phyloP scores from a whole-genome alignment of 1,139 yeast genomes.

The Pichia sp. region DNA sequence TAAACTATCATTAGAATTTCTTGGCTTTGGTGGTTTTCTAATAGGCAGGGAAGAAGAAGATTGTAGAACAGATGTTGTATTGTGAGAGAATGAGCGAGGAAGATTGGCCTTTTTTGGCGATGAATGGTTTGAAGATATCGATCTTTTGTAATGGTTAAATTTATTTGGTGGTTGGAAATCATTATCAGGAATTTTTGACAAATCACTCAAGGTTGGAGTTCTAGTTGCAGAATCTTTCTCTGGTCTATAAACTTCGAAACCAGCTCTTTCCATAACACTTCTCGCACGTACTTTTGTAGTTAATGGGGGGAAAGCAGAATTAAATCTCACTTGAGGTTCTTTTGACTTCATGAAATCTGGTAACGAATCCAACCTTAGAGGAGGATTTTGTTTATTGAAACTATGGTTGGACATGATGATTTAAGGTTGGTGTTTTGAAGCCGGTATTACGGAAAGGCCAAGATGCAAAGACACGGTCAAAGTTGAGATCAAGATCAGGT shows the following conservation, averaged over 20 bases:
- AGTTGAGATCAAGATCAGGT: neutral
- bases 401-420: neutral
- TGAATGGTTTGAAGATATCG: neutral
- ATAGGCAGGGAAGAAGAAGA: neutral
- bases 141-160: constrained; percentile 4
- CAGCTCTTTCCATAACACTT: constrained; percentile 60
- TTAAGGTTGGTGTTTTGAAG: neutral
- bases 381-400: neutral
- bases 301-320: constrained; percentile 47
- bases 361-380: constrained; percentile 21
- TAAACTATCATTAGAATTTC: neutral
- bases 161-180: constrained; percentile 9
- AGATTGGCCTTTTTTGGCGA: neutral
- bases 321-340: constrained; percentile 27
- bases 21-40: neutral
- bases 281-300: constrained; percentile 43
- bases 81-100: constrained; percentile 7
- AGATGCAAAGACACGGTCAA: neutral
- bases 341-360: constrained; percentile 28
- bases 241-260: constrained; percentile 44
- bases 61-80: neutral
- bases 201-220: constrained; percentile 4
- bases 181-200: neutral
- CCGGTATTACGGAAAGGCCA: neutral
- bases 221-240: constrained; percentile 8